Evolutionary conservation across 2,329 filamentous ascomycete genomes (phyloP).

Genomic region (Arthrobotrys sinensis): DNA sequence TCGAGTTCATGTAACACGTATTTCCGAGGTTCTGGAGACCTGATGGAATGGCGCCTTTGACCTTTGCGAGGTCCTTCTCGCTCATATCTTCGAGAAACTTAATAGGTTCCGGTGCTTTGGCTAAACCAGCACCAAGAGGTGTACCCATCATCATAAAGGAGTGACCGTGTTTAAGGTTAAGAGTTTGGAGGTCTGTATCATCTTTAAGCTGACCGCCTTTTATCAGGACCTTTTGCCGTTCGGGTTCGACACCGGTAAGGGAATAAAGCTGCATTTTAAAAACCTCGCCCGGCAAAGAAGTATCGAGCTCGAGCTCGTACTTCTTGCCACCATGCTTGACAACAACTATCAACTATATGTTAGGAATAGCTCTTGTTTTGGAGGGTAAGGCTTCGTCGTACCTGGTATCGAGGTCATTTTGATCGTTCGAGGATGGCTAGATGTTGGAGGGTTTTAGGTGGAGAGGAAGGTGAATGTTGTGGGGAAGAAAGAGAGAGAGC

Average conservation of each 20-base stretch:
- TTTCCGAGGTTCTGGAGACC: conserved; percentile 94
- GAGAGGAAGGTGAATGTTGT: conserved; percentile 7
- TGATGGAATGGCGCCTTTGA: conserved; percentile 86
- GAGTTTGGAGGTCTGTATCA: conserved; percentile 86
- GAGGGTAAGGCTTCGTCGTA: background rate
- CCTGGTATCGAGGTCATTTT: conserved; percentile 58
- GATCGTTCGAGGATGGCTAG: background rate
- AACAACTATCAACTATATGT: conserved; percentile 74
- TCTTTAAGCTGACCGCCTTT: conserved; percentile 96
- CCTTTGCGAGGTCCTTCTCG: conserved; percentile 87
- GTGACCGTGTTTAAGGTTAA: conserved; percentile 88
- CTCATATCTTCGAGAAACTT: conserved; percentile 99
- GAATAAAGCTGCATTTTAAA: conserved; percentile 98
- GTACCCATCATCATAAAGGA: conserved; percentile 97
- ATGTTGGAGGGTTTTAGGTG: background rate
- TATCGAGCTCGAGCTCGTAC: conserved; percentile 92
- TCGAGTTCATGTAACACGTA: conserved; percentile 98
- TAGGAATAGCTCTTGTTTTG: background rate
- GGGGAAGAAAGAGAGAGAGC: conserved; percentile 4
- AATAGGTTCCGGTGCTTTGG: conserved; percentile 81
- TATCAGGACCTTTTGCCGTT: conserved; percentile 94
- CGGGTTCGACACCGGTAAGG: conserved; percentile 93
- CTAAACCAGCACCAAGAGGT: conserved; percentile 77
- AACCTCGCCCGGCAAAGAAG: conserved; percentile 85
- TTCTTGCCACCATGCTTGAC: conserved; percentile 97